Percentiles rank a stretch among this genome's conserved stretches.
These are phyloP conservation scores for Balakata baccata DNA, from an alignment of 345 rosid species.

Conservation along the genomic window DNA sequence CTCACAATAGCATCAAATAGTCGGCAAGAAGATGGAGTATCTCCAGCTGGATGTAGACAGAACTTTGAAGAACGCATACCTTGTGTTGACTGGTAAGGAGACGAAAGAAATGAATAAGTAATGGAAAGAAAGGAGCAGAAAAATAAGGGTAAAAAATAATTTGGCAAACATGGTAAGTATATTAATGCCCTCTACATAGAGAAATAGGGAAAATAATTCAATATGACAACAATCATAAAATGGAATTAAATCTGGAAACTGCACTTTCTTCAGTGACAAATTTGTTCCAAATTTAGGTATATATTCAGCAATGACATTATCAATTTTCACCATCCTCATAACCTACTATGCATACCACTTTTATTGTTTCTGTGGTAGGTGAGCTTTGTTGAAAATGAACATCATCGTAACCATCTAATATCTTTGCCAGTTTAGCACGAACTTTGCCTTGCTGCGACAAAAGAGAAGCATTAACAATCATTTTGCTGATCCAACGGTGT, in stretches of 20 bases:
- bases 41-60: constrained; percentile 90
- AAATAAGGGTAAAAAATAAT: too few relatives aligned
- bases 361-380: constrained; percentile 66
- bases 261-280: too few relatives aligned
- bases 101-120: constrained; percentile 16
- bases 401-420: constrained; percentile 60
- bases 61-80: constrained; percentile 88
- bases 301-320: neutral
- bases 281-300: too few relatives aligned
- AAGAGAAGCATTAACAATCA: constrained; percentile 4
- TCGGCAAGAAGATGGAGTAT: constrained; percentile 91
- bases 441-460: constrained; percentile 75
- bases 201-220: neutral
- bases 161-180: too few relatives aligned
- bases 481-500: neutral
- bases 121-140: neutral
- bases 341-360: constrained; percentile 40
- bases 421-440: constrained; percentile 65
- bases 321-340: neutral
- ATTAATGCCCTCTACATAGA: too few relatives aligned
- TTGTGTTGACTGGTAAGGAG: constrained; percentile 54
- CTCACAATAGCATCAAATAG: constrained; percentile 84
- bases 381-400: constrained; percentile 61
- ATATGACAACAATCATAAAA: neutral
- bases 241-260: too few relatives aligned